A percentile compares a stretch with the other conserved stretches of the same genome.
Evolutionary conservation across 805 yeast genomes (phyloP).

Genomic region (Yamadazyma insecticola): DNA sequence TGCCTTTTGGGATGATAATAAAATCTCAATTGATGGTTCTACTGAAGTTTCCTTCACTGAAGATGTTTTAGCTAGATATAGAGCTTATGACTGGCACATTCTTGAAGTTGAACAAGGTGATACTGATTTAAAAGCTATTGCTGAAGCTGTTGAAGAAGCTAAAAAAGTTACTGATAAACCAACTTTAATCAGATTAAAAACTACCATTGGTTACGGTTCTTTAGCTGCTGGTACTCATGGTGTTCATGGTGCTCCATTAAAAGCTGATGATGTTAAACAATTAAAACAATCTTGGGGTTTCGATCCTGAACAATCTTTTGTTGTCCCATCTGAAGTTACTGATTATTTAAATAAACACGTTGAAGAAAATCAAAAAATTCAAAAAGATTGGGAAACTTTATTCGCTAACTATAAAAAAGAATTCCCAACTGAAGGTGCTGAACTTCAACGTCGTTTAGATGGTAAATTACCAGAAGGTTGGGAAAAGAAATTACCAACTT

Average conservation of each 20-base stretch:
- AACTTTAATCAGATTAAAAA: constrained; percentile 79
- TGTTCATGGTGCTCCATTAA: constrained; percentile 96
- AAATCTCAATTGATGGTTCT: constrained; percentile 93
- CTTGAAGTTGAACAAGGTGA: constrained; percentile 76
- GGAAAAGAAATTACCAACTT: constrained; percentile 73
- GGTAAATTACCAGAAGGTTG: constrained; percentile 81
- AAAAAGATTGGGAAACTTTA: constrained; percentile 69
- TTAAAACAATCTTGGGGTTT: constrained; percentile 82
- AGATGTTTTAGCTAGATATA: constrained; percentile 78
- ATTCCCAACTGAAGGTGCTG: constrained; percentile 77
- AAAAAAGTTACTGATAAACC: constrained; percentile 76
- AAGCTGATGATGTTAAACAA: constrained; percentile 86
- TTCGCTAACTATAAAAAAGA: constrained; percentile 58
- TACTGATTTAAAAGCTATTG: constrained; percentile 66
- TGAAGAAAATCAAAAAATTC: constrained; percentile 59
- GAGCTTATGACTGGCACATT: constrained; percentile 93
- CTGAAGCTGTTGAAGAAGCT: constrained; percentile 75
- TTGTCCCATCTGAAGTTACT: constrained; percentile 78
- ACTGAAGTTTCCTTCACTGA: constrained; percentile 90
- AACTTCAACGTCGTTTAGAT: constrained; percentile 70
- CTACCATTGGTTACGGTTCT: constrained; percentile 95
- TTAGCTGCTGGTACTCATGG: constrained; percentile 76
- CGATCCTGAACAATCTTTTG: constrained; percentile 77
- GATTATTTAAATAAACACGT: constrained; percentile 58
- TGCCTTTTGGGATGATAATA: constrained; percentile 95